Evolutionary conservation across 331 rosid species (phyloP).

Genomic region (Ulmus americana): DNA sequence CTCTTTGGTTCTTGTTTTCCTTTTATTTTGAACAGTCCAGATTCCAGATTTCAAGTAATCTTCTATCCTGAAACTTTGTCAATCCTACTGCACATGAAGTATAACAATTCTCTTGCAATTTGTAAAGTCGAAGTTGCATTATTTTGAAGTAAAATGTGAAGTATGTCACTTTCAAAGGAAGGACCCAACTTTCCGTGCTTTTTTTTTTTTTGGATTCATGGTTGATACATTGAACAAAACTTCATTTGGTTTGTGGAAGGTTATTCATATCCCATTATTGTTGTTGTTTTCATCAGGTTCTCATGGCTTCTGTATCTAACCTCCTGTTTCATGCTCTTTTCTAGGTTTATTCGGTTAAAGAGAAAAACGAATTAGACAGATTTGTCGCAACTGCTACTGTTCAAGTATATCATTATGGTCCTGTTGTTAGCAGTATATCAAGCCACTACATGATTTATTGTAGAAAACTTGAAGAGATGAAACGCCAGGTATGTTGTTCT

Average conservation of each 20-base stretch:
- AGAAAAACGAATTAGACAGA: constrained; percentile 42
- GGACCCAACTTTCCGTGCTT: no score
- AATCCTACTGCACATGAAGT: not conserved
- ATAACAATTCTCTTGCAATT: no score
- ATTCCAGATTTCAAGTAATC: not conserved
- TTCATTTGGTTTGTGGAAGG: not conserved
- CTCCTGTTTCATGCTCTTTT: constrained; percentile 19
- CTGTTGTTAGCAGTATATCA: constrained; percentile 30
- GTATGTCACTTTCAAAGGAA: no score
- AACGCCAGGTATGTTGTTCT: constrained; percentile 54
- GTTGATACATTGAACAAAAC: not conserved
- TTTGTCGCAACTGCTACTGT: constrained; percentile 59
- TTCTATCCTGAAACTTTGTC: not conserved
- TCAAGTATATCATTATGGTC: constrained; percentile 40
- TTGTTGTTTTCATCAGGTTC: not conserved
- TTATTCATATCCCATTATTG: not conserved
- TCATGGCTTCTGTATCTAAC: constrained; percentile 9
- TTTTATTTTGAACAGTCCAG: not conserved
- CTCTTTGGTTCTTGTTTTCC: not conserved
- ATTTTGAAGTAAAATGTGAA: no score
- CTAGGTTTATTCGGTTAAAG: constrained; percentile 68
- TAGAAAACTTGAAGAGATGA: constrained; percentile 47
- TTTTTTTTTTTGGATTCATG: no score
- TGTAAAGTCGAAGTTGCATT: no score
- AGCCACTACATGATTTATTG: constrained; percentile 25